Percentiles rank a stretch among this genome's conserved stretches.
phyloP scores from a whole-genome alignment of 192 early-diverging fungal species.

The Umbelopsis vinacea region DNA sequence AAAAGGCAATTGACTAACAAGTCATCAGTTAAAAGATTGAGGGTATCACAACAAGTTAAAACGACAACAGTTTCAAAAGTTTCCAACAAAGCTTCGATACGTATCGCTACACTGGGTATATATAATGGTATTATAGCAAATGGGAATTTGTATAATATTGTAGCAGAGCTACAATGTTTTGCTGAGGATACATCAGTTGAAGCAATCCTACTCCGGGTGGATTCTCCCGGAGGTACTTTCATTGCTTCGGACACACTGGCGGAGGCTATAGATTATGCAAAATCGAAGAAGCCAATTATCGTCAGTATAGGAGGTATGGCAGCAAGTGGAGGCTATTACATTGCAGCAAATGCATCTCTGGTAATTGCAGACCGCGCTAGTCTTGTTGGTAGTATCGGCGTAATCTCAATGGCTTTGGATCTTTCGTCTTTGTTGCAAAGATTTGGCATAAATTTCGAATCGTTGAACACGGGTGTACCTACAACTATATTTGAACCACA shows the following conservation, averaged over 20 bases:
- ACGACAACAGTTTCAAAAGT: too few relatives aligned
- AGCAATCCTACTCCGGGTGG: neutral
- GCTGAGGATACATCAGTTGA: neutral
- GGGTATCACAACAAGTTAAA: too few relatives aligned
- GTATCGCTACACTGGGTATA: neutral
- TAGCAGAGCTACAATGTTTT: neutral
- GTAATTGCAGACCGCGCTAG: neutral
- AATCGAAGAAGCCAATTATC: neutral
- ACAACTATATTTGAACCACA: neutral
- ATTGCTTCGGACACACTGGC: neutral
- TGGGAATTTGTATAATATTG: neutral
- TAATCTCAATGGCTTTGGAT: neutral
- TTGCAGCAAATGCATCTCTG: neutral
- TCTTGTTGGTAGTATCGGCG: neutral
- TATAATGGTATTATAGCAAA: neutral
- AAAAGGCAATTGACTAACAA: too few relatives aligned
- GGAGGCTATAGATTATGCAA: neutral
- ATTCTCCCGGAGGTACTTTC: neutral
- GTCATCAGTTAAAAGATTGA: too few relatives aligned
- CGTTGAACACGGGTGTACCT: neutral
- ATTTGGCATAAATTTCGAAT: neutral
- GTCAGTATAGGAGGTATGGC: constrained; percentile 5
- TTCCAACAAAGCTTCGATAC: neutral
- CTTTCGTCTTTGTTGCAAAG: neutral
- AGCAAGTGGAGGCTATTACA: neutral